Percentiles rank a stretch among this genome's conserved stretches.
These are phyloP conservation scores for Polytrichum formosum DNA, from an alignment of 225 moss, liverwort and hornwort species.

Conservation along the genomic window DNA sequence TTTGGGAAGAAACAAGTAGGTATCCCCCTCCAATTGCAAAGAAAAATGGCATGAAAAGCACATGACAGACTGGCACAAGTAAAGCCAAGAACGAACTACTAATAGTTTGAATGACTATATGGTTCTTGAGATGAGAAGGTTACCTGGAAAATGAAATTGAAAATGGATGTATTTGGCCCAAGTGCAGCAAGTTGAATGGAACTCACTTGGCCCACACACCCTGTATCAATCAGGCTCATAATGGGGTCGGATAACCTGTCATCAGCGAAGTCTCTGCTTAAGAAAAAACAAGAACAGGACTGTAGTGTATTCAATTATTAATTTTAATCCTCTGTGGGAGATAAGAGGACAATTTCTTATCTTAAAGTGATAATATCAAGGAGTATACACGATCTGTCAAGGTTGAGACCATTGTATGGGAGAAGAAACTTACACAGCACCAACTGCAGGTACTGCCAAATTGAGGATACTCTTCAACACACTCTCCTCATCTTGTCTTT, in stretches of 20 bases:
- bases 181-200: conserved; percentile 80
- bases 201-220: conserved; percentile 84
- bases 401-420: conserved; percentile 5
- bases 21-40: too few relatives aligned
- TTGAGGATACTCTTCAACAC: conserved; percentile 53
- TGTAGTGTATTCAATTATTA: too few relatives aligned
- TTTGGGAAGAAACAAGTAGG: too few relatives aligned
- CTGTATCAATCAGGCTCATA: conserved; percentile 90
- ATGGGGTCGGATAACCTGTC: conserved; percentile 74
- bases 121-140: neutral
- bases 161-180: conserved; percentile 82
- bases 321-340: neutral
- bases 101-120: too few relatives aligned
- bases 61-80: too few relatives aligned
- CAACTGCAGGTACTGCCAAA: conserved; percentile 68
- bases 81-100: too few relatives aligned
- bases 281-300: too few relatives aligned
- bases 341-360: neutral
- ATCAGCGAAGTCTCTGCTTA: too few relatives aligned
- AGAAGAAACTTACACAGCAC: conserved; percentile 56
- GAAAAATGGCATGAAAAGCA: too few relatives aligned
- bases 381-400: neutral
- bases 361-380: neutral
- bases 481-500: conserved; percentile 8
- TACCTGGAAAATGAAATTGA: conserved; percentile 75